A percentile compares a stretch with the other conserved stretches of the same genome.
Evolutionary conservation across 169 alveolate species (phyloP).

Genomic region (Neospora caninum): DNA sequence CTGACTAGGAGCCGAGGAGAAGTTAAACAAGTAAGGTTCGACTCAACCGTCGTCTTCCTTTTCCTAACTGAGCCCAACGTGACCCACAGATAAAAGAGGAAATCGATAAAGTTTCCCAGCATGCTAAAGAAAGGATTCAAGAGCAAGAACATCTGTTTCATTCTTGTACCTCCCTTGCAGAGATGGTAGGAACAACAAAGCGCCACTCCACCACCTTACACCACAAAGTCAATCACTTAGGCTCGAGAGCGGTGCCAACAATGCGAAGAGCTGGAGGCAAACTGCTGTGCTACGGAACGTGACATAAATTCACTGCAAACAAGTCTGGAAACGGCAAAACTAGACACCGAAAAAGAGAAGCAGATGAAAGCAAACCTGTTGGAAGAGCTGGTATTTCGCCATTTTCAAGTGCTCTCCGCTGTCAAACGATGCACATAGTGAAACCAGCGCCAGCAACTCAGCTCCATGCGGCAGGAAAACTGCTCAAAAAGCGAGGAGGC

Average conservation of each 20-base stretch:
- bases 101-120: neutral
- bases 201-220: neutral
- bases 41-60: neutral
- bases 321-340: neutral
- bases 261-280: conserved; percentile 4
- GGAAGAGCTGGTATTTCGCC: neutral
- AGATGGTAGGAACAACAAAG: neutral
- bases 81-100: neutral
- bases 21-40: neutral
- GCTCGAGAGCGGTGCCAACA: neutral
- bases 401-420: neutral
- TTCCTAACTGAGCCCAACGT: neutral
- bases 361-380: neutral
- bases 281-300: neutral
- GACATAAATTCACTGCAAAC: neutral
- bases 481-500: neutral
- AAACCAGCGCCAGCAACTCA: conserved; percentile 5
- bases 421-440: neutral
- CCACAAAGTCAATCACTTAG: neutral
- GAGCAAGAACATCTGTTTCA: conserved; percentile 19
- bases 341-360: neutral
- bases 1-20: neutral
- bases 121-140: neutral
- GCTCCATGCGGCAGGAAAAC: neutral
- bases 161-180: neutral